Conservation (phyloP, 2,329 filamentous ascomycete species). For the Talaromyces funiculosus region DNA sequence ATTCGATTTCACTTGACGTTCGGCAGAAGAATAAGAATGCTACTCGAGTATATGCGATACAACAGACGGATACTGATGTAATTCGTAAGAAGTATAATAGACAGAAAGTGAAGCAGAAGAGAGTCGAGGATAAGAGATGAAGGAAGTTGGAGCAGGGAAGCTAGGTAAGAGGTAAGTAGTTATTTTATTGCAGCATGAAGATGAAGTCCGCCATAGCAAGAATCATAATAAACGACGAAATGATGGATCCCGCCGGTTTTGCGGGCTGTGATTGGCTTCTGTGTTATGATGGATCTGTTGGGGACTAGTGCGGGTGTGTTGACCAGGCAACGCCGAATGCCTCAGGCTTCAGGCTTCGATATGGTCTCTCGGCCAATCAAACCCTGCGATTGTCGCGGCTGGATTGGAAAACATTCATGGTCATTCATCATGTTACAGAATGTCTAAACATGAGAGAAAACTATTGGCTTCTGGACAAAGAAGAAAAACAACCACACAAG, state of each 20-base stretch:
- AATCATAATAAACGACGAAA: conserved; percentile 1
- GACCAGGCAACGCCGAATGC: conserved; percentile 34
- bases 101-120: conserved; percentile 4
- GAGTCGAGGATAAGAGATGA: conserved; percentile 13
- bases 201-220: conserved; percentile 20
- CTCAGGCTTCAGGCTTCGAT: conserved; percentile 20
- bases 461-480: background rate
- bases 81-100: background rate
- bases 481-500: background rate
- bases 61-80: conserved; percentile 5
- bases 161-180: too few species aligned
- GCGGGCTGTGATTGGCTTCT: conserved; percentile 33
- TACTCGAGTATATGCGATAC: conserved; percentile 14
- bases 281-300: conserved; percentile 32
- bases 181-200: background rate
- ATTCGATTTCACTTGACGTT: background rate
- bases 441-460: background rate
- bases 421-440: background rate
- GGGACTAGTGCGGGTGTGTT: conserved; percentile 31
- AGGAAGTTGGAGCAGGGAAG: conserved; percentile 9
- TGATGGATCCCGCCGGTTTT: conserved; percentile 19
- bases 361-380: background rate
- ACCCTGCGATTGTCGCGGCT: background rate
- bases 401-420: background rate
- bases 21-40: conserved; percentile 4